Base-by-base conservation (phyloP, 352 stramenopile species). In the Phytophthora aleatoria region DNA sequence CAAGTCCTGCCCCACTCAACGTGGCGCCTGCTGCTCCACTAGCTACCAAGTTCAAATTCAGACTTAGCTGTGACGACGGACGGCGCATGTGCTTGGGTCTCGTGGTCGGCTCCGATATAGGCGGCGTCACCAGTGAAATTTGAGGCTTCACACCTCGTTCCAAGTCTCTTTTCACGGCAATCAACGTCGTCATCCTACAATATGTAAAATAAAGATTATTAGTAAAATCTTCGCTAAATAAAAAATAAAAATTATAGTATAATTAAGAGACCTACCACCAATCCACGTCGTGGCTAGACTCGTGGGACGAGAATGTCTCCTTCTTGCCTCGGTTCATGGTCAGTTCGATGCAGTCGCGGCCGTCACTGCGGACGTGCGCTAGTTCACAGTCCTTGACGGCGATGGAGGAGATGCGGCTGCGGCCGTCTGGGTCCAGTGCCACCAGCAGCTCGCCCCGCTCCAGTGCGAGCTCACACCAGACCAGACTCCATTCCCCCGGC, bases 251-350 rank as follows among this genome's bases (percentile, higher is more conserved):
- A 10, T 13, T 15, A 27, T 39, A 28, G 9, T 11, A 24, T 44
- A 42, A 31, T 31, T 16, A 12, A 16, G 49, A 16, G 11, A 4
- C 33, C 76, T 68, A 95, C 87, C 87, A 96, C 85, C 85, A 96
- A 69, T 96, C 87, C 11, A 94, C 79, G 49, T 96, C 87, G 43
- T 92, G 88, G 54, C 85, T 95, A 31, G 81, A 91, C 58, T 91
- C 83, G 50, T 92, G 83, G 5, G 87, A 94, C 13, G 85, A 89
- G 51, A 96, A 90, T 1, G 81, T 92, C 57, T 96, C 85, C 55
- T 93, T 94, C 67, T 93, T 94, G 51, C 64, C 68, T 56, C 76
- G 78, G 57, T 55, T 77, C 10, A 84, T 67, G 28, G 74, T 83
- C 49, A 96, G 71, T 60, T 96, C 87, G 49, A 96, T 83, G 70